Evolutionary conservation across 225 moss, liverwort and hornwort species (phyloP), one percentile per base, ranked within the genome.

Genomic region (Bryum argenteum): DNA sequence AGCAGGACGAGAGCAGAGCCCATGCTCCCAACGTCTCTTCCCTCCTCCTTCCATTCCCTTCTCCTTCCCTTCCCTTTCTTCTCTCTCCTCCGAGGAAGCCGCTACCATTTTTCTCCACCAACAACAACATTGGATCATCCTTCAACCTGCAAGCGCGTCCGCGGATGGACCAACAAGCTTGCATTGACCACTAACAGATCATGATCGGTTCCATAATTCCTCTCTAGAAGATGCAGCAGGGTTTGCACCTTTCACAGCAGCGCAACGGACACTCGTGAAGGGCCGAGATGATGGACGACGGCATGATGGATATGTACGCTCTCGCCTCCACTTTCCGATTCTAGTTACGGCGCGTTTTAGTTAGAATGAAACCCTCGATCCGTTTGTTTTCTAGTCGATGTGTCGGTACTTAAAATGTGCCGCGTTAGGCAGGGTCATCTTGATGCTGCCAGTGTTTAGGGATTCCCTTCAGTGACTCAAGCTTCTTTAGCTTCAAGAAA

Each of bases 231-330:
- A 33, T 33, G 33, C 33, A 33, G 33, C 33, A 33, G 48, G 73
- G 26, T 45, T 77, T 59, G 38, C 23, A 33, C 33, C 4, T 56
- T 47, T 28, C 38, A 37, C 17, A 33, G 59, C 33, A 37, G 51
- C 22, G 16, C 39, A 58, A 4, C 19, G 18, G 2, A 61, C 21
- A 8, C 53, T n/a, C 1, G 24, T 8, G 52, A 40, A 63, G 37
- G 37, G 78, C 65, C 8, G 62, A 64, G 67, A 72, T 67, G 79
- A 82, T 79, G 82, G 79, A 82, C 51, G 72, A 72, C 75, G 79
- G 75, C 58, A 47, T 58, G 82, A 78, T 58, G 62, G 65, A 75
- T 52, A 67, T 75, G 75, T 75, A 75, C 3, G 38, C 8, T 70
- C n/a, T 18, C 10, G 41, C 54, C 5, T 21, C 11, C 10, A 19